Evolutionary conservation across 805 yeast genomes (phyloP), one percentile per base, ranked within the genome.

Genomic region (Spathaspora passalidarum): DNA sequence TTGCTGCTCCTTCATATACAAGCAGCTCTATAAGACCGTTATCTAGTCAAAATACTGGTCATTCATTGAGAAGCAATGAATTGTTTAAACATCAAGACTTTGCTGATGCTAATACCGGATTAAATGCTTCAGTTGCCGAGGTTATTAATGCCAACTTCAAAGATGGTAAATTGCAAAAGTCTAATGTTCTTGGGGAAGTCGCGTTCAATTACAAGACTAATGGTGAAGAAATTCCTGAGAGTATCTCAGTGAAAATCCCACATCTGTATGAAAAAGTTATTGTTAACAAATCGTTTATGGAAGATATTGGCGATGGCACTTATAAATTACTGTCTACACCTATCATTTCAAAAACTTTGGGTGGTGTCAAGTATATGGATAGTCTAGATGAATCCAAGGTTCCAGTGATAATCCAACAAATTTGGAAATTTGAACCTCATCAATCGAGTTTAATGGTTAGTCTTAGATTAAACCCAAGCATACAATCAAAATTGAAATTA

Each of bases 41-140:
- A 23, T 26, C 44, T 11, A 46, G 45, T 32, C 78, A 72, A 55
- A 60, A 68, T 37, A 72, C 78, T 0, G 78, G 78, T 0, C 65
- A 54, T 42, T 63, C 75, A 4, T 48, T 62, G 26, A 51, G 43
- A 35, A 57, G 56, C 40, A 45, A 38, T 25, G 66, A 62, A 32
- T 44, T 57, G 19, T 63, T 63, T 42, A 58, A 57, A 38, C 62
- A 58, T 42, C 46, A 43, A n/a, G 26, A 37, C 13, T 51, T 54
- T 25, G 52, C 48, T 35, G 52, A 62, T 6, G 57, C 68, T 68
- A 49, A 69, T 74, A 59, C 78, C 70, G 95, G 94, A 2, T 70
- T 92, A 53, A 88, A 84, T 56, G 82, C 91, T 2, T 85, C 95
- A 40, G 71, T 90, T 51, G 91, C 94, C n/a, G 98, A 92, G 67